phyloP scores from a whole-genome alignment of 2,329 filamentous ascomycete species.

The Cladosporium sp. region DNA sequence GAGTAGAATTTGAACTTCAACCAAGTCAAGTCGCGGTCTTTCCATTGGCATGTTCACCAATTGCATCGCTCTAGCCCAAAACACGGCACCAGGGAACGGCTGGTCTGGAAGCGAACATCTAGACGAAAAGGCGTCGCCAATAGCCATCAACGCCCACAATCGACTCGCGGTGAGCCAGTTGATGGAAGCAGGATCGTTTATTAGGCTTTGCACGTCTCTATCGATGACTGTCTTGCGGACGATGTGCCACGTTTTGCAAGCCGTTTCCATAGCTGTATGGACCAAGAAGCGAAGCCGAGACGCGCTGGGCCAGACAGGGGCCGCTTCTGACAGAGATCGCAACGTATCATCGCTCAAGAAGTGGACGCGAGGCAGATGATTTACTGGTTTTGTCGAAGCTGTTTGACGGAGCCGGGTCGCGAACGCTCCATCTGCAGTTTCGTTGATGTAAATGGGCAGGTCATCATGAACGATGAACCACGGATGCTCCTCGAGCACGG shows the following conservation, averaged over 20 bases:
- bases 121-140: constrained; percentile 43
- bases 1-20: constrained; percentile 41
- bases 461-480: constrained; percentile 33
- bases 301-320: constrained; percentile 36
- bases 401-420: constrained; percentile 33
- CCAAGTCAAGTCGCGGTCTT: constrained; percentile 37
- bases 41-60: constrained; percentile 38
- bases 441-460: constrained; percentile 32
- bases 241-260: constrained; percentile 39
- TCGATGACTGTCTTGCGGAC: constrained; percentile 35
- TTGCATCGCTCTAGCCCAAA: constrained; percentile 38
- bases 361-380: constrained; percentile 30
- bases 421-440: constrained; percentile 34
- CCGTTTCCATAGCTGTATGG: constrained; percentile 37
- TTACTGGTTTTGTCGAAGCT: constrained; percentile 20
- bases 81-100: constrained; percentile 39
- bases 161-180: constrained; percentile 35
- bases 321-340: constrained; percentile 29
- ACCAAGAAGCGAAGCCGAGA: constrained; percentile 34
- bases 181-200: constrained; percentile 31
- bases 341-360: constrained; percentile 30
- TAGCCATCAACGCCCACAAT: constrained; percentile 40
- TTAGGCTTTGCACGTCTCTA: constrained; percentile 33
- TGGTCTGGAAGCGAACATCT: constrained; percentile 30
- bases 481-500: constrained; percentile 30